Base-by-base conservation (phyloP, 768 basidiomycete species). In the Cystofilobasidium ferigula region DNA sequence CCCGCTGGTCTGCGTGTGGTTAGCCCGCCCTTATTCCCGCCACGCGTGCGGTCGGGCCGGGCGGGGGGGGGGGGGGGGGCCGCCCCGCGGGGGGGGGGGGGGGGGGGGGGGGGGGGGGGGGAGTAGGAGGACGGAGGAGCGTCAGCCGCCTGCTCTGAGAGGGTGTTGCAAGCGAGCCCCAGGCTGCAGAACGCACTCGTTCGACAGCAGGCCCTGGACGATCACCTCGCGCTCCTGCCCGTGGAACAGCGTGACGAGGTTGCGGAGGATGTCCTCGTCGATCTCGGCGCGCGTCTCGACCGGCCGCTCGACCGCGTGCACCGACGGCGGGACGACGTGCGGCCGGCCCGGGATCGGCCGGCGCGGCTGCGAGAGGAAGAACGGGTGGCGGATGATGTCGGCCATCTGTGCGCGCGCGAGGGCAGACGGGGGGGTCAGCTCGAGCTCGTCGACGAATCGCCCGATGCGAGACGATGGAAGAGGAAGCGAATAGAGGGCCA, bases 231-330 rank as follows among this genome's bases (percentile, higher is more conserved):
- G 89, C 2, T 84, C 77, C 1, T 84, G 82, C 12, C 83, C 88
- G 64, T 86, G 84, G 92, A 92, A 99, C n/a, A 99, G 80, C 4
- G 90, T 92, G 70, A 83, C 84, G 30, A 99, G 77, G 76, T 97
- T 97, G 30, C 83, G 83, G 72, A 98, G 84, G 70, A 98, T 89
- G 71, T 93, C 90, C 1, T 82, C 80, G 75, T 99, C 94, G 69
- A 99, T 86, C 51, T 84, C 84, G 12, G 81, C 81, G 16, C 76
- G 77, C 18, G 75, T 80, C 32, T 80, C 78, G 58, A 95, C 80
- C 20, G 90, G 87, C 42, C 81, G 81, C 26, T 86, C 83, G 36
- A 89, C 85, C 64, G 81, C 81, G 60, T 83, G 81, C 45, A 94
- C 77, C 62, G 81, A 80, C 2, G 86, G 87, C 62, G 75, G 76